These are phyloP conservation scores for Diaporthe velutina DNA, from an alignment of 2,329 filamentous ascomycete species.

Conservation along the genomic window DNA sequence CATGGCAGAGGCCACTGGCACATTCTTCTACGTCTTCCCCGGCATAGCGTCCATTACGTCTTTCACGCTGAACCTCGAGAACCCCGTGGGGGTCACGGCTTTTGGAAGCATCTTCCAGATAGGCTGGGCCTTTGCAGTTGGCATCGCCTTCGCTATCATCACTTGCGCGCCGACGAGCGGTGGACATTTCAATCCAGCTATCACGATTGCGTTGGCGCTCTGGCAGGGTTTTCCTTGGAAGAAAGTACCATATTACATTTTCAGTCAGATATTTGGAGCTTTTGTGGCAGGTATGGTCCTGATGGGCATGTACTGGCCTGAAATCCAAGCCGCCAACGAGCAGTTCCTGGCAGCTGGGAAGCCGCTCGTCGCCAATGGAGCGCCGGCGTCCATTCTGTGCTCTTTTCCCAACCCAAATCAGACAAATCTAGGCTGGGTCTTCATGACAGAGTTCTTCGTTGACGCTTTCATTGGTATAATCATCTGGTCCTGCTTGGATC, in stretches of 20 bases:
- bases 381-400: conserved; percentile 67
- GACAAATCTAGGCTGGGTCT: conserved; percentile 67
- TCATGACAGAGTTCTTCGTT: conserved; percentile 71
- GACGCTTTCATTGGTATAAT: conserved; percentile 68
- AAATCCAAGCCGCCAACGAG: conserved; percentile 51
- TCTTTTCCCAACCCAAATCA: conserved; percentile 64
- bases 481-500: conserved; percentile 70
- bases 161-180: conserved; percentile 66
- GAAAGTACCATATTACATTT: conserved; percentile 69
- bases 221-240: conserved; percentile 72
- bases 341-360: conserved; percentile 53
- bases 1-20: conserved; percentile 67
- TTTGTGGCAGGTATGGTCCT: conserved; percentile 68
- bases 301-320: conserved; percentile 68
- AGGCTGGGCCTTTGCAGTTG: conserved; percentile 67
- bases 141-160: conserved; percentile 71
- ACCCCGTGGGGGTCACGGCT: conserved; percentile 45
- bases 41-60: conserved; percentile 66
- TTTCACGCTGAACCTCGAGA: conserved; percentile 62
- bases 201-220: conserved; percentile 58
- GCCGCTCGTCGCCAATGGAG: conserved; percentile 54
- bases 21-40: conserved; percentile 68
- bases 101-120: conserved; percentile 67
- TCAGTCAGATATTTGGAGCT: conserved; percentile 67
- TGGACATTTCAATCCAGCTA: conserved; percentile 67